These are phyloP conservation scores for Populus alba DNA, from an alignment of 345 rosid genomes.

Conservation along the genomic window DNA sequence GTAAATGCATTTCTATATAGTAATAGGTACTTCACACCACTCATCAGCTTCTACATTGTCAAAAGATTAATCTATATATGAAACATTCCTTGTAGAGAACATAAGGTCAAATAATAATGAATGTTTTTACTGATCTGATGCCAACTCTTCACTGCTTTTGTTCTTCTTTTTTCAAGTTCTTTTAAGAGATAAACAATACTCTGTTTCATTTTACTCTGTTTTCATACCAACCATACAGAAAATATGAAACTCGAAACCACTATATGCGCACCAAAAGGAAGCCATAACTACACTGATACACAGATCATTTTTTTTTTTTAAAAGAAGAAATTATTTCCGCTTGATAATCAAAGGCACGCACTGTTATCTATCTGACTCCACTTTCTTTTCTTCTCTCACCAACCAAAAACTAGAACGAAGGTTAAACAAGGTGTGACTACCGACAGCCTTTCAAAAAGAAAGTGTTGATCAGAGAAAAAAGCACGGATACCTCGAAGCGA, in stretches of 20 bases:
- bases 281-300: too few species aligned
- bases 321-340: too few species aligned
- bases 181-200: background rate
- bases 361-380: background rate
- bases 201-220: background rate
- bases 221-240: constrained; percentile 3
- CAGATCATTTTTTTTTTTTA: too few species aligned
- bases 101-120: background rate
- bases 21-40: background rate
- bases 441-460: background rate
- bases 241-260: background rate
- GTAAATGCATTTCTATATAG: background rate
- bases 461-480: background rate
- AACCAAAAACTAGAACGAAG: background rate
- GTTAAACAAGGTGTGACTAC: background rate
- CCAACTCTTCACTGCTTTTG: background rate
- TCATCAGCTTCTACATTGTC: background rate
- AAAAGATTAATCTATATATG: background rate
- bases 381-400: background rate
- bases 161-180: background rate
- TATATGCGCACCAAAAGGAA: background rate
- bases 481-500: constrained; percentile 53
- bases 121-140: background rate
- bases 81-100: background rate
- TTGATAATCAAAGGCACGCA: background rate